phyloP scores from a whole-genome alignment of 495 filamentous ascomycete species.

The Penicillium longicatenatum region DNA sequence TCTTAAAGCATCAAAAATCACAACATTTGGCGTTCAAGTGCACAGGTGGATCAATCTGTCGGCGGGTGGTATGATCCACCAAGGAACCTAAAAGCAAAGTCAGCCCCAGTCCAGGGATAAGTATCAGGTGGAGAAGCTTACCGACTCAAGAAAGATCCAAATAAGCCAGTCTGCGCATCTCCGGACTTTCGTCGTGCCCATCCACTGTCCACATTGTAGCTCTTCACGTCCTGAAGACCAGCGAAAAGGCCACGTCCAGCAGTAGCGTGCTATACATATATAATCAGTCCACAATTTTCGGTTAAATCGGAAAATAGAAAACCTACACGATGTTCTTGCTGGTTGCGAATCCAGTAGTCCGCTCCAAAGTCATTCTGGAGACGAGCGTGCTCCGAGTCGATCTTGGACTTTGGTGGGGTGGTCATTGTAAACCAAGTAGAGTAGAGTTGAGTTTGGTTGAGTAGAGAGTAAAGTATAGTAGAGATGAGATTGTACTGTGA shows the following conservation, averaged over 20 bases:
- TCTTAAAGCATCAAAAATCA: no score
- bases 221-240: conserved; percentile 46
- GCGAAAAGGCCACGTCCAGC: conserved; percentile 48
- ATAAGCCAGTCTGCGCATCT: conserved; percentile 14
- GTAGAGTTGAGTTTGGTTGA: not conserved
- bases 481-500: not conserved
- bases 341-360: conserved; percentile 40
- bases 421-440: conserved; percentile 9
- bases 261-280: conserved; percentile 31
- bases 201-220: conserved; percentile 46
- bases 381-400: conserved; percentile 21
- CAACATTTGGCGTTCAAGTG: no score
- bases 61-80: conserved; percentile 7
- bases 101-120: not conserved
- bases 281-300: not conserved
- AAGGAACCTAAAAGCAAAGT: not conserved
- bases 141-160: conserved; percentile 23
- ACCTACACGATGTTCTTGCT: conserved; percentile 29
- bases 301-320: not conserved
- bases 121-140: conserved; percentile 1
- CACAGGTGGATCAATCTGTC: not conserved
- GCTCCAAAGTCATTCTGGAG: conserved; percentile 45
- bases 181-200: conserved; percentile 37
- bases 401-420: conserved; percentile 1
- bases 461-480: not conserved